These are phyloP conservation scores for Amniculicola lignicola DNA, from an alignment of 495 filamentous ascomycete genomes.

Conservation along the genomic window DNA sequence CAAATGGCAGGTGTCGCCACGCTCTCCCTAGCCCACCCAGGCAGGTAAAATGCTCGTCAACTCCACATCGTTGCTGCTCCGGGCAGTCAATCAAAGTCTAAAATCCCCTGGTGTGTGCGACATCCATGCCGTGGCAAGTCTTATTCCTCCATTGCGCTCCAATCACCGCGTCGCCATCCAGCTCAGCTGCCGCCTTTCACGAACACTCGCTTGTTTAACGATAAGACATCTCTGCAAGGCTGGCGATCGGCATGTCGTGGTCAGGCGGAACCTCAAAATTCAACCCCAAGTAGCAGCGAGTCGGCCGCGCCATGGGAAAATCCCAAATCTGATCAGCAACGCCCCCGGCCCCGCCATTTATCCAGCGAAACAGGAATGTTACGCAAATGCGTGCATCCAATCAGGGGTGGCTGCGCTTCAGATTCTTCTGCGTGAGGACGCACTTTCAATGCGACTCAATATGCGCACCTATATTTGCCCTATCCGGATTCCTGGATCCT, in stretches of 20 bases:
- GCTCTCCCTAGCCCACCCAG: not conserved
- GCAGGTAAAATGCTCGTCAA: not conserved
- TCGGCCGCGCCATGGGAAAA: too few relatives aligned
- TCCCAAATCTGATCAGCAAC: too few relatives aligned
- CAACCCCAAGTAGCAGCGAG: too few relatives aligned
- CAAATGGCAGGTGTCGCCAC: constrained; percentile 17
- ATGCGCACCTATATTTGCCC: too few relatives aligned
- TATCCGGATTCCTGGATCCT: too few relatives aligned
- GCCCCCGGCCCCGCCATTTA: too few relatives aligned
- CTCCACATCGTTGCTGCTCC: not conserved
- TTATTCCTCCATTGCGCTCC: not conserved
- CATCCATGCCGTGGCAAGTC: not conserved
- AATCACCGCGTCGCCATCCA: not conserved
- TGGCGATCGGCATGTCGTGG: constrained; percentile 20
- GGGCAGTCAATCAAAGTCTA: not conserved
- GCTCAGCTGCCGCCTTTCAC: not conserved
- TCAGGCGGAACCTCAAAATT: too few relatives aligned
- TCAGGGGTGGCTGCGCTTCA: too few relatives aligned
- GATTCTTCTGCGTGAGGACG: too few relatives aligned
- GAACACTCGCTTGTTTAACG: not conserved
- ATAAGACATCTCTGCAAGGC: constrained; percentile 21
- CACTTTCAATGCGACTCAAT: too few relatives aligned
- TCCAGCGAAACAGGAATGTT: too few relatives aligned
- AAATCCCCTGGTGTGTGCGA: constrained; percentile 1
- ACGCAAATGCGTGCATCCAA: too few relatives aligned